Conservation (phyloP, 495 filamentous ascomycete species). For the Wilcoxina mikolae region DNA sequence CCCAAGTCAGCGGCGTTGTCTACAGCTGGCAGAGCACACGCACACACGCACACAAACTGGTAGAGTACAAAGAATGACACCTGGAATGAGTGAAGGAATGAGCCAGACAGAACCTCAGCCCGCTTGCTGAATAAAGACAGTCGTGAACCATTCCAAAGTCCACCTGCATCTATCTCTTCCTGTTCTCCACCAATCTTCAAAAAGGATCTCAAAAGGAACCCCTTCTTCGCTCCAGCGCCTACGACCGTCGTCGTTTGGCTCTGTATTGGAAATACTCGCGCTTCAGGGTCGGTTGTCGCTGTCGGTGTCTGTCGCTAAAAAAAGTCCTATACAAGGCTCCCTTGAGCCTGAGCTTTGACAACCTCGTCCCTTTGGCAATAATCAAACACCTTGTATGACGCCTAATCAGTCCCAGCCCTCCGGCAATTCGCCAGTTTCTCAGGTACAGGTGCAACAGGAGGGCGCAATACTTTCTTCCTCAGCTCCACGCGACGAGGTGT, state of each 20-base stretch:
- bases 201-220: neutral
- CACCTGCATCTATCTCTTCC: no score
- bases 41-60: no score
- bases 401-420: neutral
- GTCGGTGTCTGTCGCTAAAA: neutral
- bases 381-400: conserved; percentile 1
- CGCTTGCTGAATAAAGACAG: no score
- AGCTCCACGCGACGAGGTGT: neutral
- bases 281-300: neutral
- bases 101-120: no score
- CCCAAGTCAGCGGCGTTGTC: no score
- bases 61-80: no score
- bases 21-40: no score
- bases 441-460: neutral
- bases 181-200: neutral
- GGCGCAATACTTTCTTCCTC: neutral
- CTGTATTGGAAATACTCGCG: neutral
- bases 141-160: no score
- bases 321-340: neutral
- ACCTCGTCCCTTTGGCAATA: neutral
- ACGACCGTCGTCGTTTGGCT: neutral
- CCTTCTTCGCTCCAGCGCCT: neutral
- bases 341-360: neutral
- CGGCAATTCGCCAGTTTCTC: neutral
- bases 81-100: no score